phyloP scores from a whole-genome alignment of 2,329 filamentous ascomycete genomes.

The Aspergillus phoenicis region DNA sequence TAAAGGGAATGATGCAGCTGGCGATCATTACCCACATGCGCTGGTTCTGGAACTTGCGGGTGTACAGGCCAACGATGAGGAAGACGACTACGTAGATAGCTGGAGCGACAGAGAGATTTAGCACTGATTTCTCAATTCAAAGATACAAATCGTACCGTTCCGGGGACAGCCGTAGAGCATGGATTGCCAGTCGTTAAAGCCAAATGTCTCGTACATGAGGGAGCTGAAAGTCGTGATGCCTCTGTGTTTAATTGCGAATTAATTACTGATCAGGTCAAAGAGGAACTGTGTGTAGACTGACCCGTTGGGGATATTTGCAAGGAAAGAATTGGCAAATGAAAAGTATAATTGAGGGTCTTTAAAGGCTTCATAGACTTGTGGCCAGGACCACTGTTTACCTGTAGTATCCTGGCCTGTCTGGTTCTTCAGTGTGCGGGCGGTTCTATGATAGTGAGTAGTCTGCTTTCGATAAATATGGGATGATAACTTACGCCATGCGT shows the following conservation, averaged over 20 bases:
- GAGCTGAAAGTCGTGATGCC: neutral
- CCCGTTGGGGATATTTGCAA: neutral
- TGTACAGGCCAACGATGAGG: neutral
- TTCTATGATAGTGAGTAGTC: neutral
- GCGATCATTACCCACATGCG: neutral
- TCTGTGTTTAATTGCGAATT: neutral
- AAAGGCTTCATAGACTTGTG: neutral
- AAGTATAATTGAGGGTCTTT: neutral
- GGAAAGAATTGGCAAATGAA: neutral
- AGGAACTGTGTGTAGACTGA: neutral
- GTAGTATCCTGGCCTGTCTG: neutral
- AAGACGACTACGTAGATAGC: neutral
- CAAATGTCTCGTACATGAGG: constrained; percentile 1
- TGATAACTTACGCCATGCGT: neutral
- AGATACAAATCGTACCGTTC: neutral
- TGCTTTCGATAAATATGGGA: neutral
- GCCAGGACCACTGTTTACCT: constrained; percentile 2
- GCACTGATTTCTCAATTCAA: neutral
- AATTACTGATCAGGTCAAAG: neutral
- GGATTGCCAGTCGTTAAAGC: neutral
- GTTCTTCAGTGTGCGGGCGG: neutral
- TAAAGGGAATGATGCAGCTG: neutral
- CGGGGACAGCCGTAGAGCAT: constrained; percentile 1
- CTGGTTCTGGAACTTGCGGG: neutral
- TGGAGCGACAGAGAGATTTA: neutral